phyloP scores from a whole-genome alignment of 768 basidiomycete species.

The Phanerochaete sordida region DNA sequence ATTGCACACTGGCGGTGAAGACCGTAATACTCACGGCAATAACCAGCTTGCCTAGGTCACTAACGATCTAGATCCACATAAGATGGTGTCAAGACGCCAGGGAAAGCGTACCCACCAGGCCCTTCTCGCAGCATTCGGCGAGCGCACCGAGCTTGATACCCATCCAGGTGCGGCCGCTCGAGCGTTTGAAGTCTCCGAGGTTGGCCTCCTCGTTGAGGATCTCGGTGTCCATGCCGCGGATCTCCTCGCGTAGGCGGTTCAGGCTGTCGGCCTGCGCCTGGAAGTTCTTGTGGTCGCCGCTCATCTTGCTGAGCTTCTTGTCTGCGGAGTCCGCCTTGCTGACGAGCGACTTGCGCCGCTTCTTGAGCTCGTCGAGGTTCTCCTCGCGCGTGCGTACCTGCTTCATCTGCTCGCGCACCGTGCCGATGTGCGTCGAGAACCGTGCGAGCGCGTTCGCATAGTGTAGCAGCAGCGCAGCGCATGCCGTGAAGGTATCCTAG shows the following conservation, averaged over 20 bases:
- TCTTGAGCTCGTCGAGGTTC: constrained; percentile 69
- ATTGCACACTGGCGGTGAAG: background rate
- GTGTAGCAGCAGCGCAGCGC: constrained; percentile 61
- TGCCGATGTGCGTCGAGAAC: constrained; percentile 68
- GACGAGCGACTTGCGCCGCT: constrained; percentile 61
- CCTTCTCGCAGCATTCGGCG: constrained; percentile 81
- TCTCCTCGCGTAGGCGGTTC: constrained; percentile 70
- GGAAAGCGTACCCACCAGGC: constrained; percentile 35
- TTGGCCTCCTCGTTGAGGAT: constrained; percentile 81
- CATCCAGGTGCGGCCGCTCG: constrained; percentile 65
- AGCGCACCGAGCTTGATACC: constrained; percentile 86
- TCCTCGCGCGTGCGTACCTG: constrained; percentile 83
- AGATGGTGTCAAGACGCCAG: background rate
- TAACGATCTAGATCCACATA: constrained; percentile 39
- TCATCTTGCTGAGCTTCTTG: constrained; percentile 88
- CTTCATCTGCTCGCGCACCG: constrained; percentile 74
- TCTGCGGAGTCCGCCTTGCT: constrained; percentile 80
- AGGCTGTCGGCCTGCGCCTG: constrained; percentile 68
- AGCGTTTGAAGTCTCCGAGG: constrained; percentile 81
- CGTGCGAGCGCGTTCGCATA: constrained; percentile 64
- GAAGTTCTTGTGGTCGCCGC: constrained; percentile 83
- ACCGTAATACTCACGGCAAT: constrained; percentile 28
- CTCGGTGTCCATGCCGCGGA: constrained; percentile 72
- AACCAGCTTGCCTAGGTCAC: constrained; percentile 51
- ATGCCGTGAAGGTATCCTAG: constrained; percentile 74